These are phyloP conservation scores for Agastache rugosa DNA, from an alignment of 257 asterid species.

Conservation along the genomic window DNA sequence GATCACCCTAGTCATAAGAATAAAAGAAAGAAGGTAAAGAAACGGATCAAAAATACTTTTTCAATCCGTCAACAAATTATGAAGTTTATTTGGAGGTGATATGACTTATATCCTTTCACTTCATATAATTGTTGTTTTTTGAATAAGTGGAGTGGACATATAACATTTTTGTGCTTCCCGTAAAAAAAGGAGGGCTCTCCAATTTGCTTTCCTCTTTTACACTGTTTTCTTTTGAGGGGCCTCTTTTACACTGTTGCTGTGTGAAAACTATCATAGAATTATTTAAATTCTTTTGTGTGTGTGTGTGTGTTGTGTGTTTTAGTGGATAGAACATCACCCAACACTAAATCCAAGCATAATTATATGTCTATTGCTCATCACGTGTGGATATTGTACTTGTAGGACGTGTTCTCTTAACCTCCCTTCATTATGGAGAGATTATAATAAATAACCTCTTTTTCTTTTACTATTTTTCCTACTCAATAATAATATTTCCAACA, in stretches of 20 bases:
- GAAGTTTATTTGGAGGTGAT: background rate
- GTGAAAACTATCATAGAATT: background rate
- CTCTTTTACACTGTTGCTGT: background rate
- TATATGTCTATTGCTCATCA: slow-evolving; percentile 1
- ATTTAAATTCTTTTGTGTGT: background rate
- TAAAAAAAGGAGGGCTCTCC: slow-evolving; percentile 27
- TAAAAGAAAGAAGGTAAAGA: too few relatives aligned
- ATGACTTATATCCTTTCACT: background rate
- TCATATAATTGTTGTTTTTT: background rate
- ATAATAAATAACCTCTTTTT: background rate
- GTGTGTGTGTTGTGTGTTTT: background rate
- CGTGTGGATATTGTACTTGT: background rate
- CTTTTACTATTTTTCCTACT: background rate
- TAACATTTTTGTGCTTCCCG: slow-evolving; percentile 6
- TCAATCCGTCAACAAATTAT: too few relatives aligned
- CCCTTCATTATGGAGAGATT: slow-evolving; percentile 11
- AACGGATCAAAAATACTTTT: too few relatives aligned
- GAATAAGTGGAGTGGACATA: background rate
- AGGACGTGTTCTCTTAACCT: slow-evolving; percentile 36
- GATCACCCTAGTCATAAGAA: too few relatives aligned
- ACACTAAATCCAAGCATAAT: background rate
- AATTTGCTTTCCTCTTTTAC: slow-evolving; percentile 21
- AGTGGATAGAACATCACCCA: slow-evolving; percentile 6
- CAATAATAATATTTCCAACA: background rate
- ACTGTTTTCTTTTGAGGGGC: background rate